Evolutionary conservation across 2,329 filamentous ascomycete species (phyloP).

Genomic region (Biscogniauxia marginata): DNA sequence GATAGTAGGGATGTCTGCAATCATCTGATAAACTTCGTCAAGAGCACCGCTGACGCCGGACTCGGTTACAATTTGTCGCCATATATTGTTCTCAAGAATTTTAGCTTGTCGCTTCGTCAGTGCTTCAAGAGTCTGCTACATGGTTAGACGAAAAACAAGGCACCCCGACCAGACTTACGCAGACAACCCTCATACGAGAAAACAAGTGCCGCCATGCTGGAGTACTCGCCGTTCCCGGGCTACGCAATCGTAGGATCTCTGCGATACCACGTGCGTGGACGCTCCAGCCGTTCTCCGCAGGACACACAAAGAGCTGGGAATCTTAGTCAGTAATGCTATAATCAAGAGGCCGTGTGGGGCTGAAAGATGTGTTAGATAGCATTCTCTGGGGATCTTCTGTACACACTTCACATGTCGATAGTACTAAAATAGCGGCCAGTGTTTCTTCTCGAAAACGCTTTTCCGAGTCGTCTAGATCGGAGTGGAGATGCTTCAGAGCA

Average conservation of each 20-base stretch:
- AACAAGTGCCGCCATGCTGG: conserved; percentile 20
- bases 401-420: conserved; percentile 21
- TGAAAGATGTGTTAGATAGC: no score
- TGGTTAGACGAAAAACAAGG: conserved; percentile 6
- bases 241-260: conserved; percentile 18
- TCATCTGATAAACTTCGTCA: conserved; percentile 16
- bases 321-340: conserved; percentile 3
- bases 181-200: conserved; percentile 21
- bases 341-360: no score
- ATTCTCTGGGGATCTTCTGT: not conserved
- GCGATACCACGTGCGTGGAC: conserved; percentile 17
- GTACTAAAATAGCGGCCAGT: conserved; percentile 16
- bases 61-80: conserved; percentile 17
- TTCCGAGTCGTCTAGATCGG: conserved; percentile 15
- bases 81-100: conserved; percentile 16
- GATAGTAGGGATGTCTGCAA: conserved; percentile 12
- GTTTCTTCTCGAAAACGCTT: conserved; percentile 18
- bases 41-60: conserved; percentile 12
- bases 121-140: conserved; percentile 12
- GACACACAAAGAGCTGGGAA: conserved; percentile 19
- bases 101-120: conserved; percentile 16
- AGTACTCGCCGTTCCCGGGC: conserved; percentile 12
- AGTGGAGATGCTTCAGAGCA: conserved; percentile 14
- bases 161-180: conserved; percentile 11
- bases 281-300: conserved; percentile 16